These are phyloP conservation scores for Paraleonurus japonicus DNA, from an alignment of 257 asterid species.

Conservation along the genomic window DNA sequence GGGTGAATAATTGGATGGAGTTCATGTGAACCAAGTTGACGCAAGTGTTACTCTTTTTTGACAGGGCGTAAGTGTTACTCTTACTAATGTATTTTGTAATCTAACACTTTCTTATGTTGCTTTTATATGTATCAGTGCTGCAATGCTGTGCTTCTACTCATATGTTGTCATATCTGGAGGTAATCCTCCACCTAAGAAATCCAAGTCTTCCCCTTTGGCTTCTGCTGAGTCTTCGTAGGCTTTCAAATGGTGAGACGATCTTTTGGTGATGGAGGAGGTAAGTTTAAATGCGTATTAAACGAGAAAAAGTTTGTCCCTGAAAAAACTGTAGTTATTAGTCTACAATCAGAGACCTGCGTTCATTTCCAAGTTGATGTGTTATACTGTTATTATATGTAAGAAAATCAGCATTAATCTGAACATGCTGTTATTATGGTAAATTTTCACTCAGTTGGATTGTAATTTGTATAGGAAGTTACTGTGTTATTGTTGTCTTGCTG, in stretches of 20 bases:
- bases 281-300: neutral
- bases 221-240: slow-evolving; percentile 27
- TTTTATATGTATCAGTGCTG: slow-evolving; percentile 49
- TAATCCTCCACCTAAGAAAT: slow-evolving; percentile 70
- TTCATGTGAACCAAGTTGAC: no score
- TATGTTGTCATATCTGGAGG: slow-evolving; percentile 82
- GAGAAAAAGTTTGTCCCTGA: neutral
- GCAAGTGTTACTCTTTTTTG: no score
- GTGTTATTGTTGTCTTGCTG: neutral
- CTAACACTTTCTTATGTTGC: neutral
- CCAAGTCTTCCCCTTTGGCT: slow-evolving; percentile 32
- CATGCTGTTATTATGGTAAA: neutral
- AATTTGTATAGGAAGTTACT: neutral
- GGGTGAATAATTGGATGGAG: no score
- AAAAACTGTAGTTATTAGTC: neutral
- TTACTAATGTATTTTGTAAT: no score
- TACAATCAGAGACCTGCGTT: slow-evolving; percentile 7
- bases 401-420: neutral
- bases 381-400: neutral
- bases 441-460: neutral
- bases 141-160: slow-evolving; percentile 82
- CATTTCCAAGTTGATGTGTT: neutral
- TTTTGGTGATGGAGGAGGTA: slow-evolving; percentile 21
- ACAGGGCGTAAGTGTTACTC: no score
- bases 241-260: neutral